Evolutionary conservation across 2,329 filamentous ascomycete species (phyloP), one percentile per base, ranked within the genome.

Genomic region (Trichophyton schoenleinii): DNA sequence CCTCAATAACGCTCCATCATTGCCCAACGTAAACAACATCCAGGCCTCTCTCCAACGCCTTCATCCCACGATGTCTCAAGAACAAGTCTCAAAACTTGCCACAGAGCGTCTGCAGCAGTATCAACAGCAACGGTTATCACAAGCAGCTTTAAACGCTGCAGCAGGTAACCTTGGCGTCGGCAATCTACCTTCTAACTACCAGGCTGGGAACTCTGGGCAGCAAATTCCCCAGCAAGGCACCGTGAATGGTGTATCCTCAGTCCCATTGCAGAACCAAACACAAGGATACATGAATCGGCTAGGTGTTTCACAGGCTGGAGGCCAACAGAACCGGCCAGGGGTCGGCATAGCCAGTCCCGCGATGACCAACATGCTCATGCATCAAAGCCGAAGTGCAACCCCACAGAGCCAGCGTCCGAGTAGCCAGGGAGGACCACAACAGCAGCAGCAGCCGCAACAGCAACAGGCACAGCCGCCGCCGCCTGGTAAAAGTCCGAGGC

Each of bases 11-110:
- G 78, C 81, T 65, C 63, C 60, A 20, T 28, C 52, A 13, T 77
- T 82, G 52, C 81, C 81, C 13, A 78, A 78, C 7, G 79, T 84
- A 62, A 80, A 78, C 61, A 78, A 75, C 62, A 77, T 83, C 60
- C 75, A 78, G 62, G 80, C 77, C 63, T 78, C 80, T 44, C 76
- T 83, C 15, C 78, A 80, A 64, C 73, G 73, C 60, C 77, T 71
- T 65, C 77, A 82, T 64, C 81, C 81, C 0, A 75, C 77, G 60
- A 71, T 81, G 64, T 73, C 79, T 1, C 75, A 77, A 2, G 81
- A 84, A 28, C 80, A 84, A 68, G 74, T 84, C 8, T 78, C 74
- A 61, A 76, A 77, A 46, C 68, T 81, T 64, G 80, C 82, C 2
- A 80, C 77, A 1, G 78, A 82, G 42, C 75, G 78, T 57, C 70